Base-by-base conservation (phyloP, 441 rosid genomes). In the Arabidopsis lyrata region DNA sequence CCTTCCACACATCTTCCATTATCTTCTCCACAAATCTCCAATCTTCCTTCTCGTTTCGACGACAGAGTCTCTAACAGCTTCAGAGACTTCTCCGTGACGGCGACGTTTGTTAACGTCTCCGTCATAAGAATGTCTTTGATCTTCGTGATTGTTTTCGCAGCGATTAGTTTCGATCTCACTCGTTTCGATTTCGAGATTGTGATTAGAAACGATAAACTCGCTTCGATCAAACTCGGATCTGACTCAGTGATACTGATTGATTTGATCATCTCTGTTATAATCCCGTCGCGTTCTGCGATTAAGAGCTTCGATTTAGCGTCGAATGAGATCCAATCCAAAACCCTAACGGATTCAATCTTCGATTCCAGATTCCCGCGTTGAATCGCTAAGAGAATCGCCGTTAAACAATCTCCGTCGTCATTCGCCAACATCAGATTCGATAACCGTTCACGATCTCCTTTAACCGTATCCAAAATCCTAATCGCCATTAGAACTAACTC, bases 81-180 rank as follows among this genome's bases (percentile, higher is more conserved):
- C 85, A 95, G 57, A 6, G 87, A 83, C 74, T 89, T 95, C 80
- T 90, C 99, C 36, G 84, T 79, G 34, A 66, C 70, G 14, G 85
- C 56, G 11, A 80, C 78, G 52, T 52, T 77, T 3, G 69, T 73
- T 44, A 41, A 41, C 8, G 68, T 14, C 53, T 77, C 83, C 10
- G 82, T 75, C 0, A 90, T 49, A 2, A 78, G 75, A 13, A 93
- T 80, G 47, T 77, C 81, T 59, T 76, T 77, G 62, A 93, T 44
- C 52, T 71, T 75, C 5, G 75, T 12, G 50, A 87, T 80, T 2
- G 80, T 38, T 16, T 72, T 80, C 24, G 81, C 80, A 0, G 78
- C 66, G 52, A 84, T 80, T 67, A 91, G 74, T 62, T 74, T 87
- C 7, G 74, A 52, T 72, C 76, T 87, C 16, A 84, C 87, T 2